Percentiles rank a stretch among this genome's conserved stretches.
Evolutionary conservation across 2,329 filamentous ascomycete genomes (phyloP).

Genomic region (Fusarium veterinarium): DNA sequence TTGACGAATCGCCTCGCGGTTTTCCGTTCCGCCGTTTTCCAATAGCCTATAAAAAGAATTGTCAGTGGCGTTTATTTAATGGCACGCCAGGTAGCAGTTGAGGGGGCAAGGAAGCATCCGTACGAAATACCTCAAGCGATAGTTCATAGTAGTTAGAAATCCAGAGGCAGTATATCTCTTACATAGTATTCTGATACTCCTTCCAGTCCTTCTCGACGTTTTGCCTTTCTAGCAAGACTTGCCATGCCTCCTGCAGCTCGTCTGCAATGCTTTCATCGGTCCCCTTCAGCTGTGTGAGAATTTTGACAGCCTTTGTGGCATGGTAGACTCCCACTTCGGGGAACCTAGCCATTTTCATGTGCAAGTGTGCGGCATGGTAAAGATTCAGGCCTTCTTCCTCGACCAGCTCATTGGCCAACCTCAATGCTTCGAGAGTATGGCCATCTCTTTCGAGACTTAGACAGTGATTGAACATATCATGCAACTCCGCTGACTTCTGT

Average conservation of each 20-base stretch:
- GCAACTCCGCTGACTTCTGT: background rate
- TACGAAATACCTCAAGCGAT: background rate
- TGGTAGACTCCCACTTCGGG: background rate
- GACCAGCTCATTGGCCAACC: background rate
- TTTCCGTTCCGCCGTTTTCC: no score
- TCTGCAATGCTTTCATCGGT: accelerated
- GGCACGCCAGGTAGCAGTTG: background rate
- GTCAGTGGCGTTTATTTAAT: background rate
- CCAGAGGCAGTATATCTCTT: background rate
- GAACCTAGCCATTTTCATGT: background rate
- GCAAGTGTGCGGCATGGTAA: background rate
- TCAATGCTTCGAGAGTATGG: background rate
- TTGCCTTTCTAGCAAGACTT: background rate
- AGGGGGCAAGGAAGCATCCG: background rate
- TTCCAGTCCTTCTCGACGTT: background rate
- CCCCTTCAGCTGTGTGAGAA: background rate
- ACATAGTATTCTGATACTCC: background rate
- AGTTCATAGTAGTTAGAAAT: background rate
- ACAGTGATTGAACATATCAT: background rate
- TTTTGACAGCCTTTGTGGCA: background rate
- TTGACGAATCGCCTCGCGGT: background rate
- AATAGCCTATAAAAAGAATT: background rate
- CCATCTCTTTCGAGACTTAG: background rate
- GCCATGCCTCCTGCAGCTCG: background rate
- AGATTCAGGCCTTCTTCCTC: background rate